These are phyloP conservation scores for Setaria italica DNA, from an alignment of 202 grass and related monocot genomes.

Conservation along the genomic window DNA sequence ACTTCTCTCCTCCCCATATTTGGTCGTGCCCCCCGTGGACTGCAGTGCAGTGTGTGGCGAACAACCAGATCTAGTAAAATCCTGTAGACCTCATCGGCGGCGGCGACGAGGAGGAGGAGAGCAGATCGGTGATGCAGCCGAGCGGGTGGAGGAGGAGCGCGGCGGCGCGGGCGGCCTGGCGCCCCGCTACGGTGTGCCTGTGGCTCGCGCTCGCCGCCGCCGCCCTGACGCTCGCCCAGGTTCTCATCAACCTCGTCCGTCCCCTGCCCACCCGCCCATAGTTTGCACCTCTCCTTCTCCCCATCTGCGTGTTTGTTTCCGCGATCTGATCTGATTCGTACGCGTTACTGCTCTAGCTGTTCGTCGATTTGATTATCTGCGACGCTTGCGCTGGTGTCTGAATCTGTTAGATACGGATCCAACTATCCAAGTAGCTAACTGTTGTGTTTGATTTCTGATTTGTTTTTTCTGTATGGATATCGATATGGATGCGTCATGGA, in stretches of 20 bases:
- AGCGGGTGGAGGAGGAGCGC: conserved; percentile 49
- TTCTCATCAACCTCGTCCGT: conserved; percentile 72
- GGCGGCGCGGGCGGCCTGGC: conserved; percentile 23
- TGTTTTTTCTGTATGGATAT: conserved; percentile 1
- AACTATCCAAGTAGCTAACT: background rate
- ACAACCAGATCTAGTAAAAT: conserved; percentile 43
- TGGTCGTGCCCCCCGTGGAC: background rate
- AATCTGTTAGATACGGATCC: conserved; percentile 35
- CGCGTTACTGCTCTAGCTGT: background rate
- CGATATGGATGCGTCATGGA: conserved; percentile 1
- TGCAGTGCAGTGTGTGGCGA: background rate
- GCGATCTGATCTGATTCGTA: background rate
- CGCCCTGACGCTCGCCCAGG: conserved; percentile 78
- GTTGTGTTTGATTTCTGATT: background rate
- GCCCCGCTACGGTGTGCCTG: conserved; percentile 49
- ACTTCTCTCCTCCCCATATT: background rate
- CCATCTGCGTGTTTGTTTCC: background rate
- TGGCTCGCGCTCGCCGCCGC: conserved; percentile 67
- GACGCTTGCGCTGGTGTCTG: background rate
- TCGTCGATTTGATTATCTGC: background rate
- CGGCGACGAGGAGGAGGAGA: conserved; percentile 8
- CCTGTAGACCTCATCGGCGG: conserved; percentile 19
- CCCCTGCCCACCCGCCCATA: conserved; percentile 11
- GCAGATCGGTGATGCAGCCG: conserved; percentile 48
- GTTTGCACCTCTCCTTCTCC: background rate